These are phyloP conservation scores for Craspedostauros australis DNA, from an alignment of 108 stramenopile species.

Conservation along the genomic window DNA sequence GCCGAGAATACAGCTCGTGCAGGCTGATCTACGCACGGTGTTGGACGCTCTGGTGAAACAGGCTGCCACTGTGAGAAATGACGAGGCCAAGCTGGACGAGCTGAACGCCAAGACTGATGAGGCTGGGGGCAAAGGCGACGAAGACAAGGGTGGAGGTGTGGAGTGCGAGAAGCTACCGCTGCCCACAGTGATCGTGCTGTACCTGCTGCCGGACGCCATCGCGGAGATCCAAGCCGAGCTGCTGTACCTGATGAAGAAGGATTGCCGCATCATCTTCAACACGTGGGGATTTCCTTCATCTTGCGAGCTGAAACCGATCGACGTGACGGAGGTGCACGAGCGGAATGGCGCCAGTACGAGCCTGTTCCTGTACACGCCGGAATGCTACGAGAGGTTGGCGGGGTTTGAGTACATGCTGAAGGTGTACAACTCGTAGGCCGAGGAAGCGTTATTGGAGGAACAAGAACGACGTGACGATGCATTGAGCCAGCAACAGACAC, in stretches of 20 bases:
- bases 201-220: conserved; percentile 22
- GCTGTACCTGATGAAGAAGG: conserved; percentile 1
- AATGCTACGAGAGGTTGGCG: conserved; percentile 4
- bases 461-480: no score
- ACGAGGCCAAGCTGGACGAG: neutral
- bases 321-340: conserved; percentile 1
- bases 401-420: conserved; percentile 11
- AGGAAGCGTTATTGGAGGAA: no score
- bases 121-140: neutral
- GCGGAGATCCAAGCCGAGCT: conserved; percentile 7
- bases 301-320: conserved; percentile 4
- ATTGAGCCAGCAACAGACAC: no score
- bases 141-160: neutral
- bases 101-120: neutral
- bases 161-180: conserved; percentile 8
- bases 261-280: conserved; percentile 12
- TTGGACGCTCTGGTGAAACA: conserved; percentile 7
- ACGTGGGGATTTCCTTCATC: no score
- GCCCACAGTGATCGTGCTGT: conserved; percentile 16
- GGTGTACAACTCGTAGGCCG: no score
- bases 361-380: conserved; percentile 5
- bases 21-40: conserved; percentile 17
- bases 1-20: conserved; percentile 3
- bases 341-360: conserved; percentile 1
- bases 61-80: no score